These are phyloP conservation scores for Diaporthe sp. DNA, from an alignment of 2,329 filamentous ascomycete genomes.

Conservation along the genomic window DNA sequence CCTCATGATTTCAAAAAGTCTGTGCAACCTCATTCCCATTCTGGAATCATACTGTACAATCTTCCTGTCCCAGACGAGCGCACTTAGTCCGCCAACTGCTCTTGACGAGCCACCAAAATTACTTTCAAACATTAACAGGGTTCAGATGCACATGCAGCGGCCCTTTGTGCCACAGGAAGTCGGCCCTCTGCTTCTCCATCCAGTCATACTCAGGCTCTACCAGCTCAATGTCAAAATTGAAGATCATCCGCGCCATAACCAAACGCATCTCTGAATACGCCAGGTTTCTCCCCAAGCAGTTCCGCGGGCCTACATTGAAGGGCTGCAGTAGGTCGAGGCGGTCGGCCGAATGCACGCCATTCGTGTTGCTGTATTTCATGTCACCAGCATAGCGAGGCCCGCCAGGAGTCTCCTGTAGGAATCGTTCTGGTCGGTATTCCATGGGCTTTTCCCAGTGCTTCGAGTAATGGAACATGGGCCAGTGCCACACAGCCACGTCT, in stretches of 20 bases:
- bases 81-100: too few relatives aligned
- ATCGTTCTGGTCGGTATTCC: slow-evolving; percentile 53
- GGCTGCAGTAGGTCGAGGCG: slow-evolving; percentile 52
- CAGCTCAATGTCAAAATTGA: slow-evolving; percentile 59
- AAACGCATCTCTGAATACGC: slow-evolving; percentile 64
- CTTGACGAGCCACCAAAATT: background rate
- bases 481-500: slow-evolving; percentile 50
- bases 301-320: slow-evolving; percentile 55
- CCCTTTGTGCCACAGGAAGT: slow-evolving; percentile 51
- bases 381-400: slow-evolving; percentile 5
- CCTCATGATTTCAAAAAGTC: background rate
- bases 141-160: slow-evolving; percentile 27
- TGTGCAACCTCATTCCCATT: background rate
- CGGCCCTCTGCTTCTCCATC: slow-evolving; percentile 50
- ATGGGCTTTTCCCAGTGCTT: slow-evolving; percentile 53
- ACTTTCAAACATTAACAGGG: background rate
- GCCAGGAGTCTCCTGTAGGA: slow-evolving; percentile 42
- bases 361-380: slow-evolving; percentile 3
- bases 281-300: slow-evolving; percentile 59
- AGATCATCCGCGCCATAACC: slow-evolving; percentile 59
- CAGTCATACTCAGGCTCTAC: slow-evolving; percentile 50
- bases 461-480: slow-evolving; percentile 48
- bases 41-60: background rate
- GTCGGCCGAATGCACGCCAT: slow-evolving; percentile 46
- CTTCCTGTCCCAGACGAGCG: background rate